These are phyloP conservation scores for Sonneratia caseolaris DNA, from an alignment of 345 rosid genomes.

Conservation along the genomic window DNA sequence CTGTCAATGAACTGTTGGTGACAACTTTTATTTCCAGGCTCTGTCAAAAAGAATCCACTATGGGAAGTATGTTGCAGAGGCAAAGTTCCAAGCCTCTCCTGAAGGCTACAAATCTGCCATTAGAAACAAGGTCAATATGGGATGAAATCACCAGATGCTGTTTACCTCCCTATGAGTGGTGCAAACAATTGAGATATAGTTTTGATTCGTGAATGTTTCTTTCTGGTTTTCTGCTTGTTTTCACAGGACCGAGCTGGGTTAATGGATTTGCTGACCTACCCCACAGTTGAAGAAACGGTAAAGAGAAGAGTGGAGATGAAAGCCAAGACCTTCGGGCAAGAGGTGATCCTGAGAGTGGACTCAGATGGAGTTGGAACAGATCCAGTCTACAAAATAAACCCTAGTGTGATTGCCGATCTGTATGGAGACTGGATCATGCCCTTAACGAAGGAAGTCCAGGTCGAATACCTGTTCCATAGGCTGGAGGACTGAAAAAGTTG, in stretches of 20 bases:
- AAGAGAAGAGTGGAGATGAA: slow-evolving; percentile 34
- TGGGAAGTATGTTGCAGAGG: slow-evolving; percentile 93
- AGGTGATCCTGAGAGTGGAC: slow-evolving; percentile 14
- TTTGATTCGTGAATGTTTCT: background rate
- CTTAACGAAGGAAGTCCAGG: slow-evolving; percentile 41
- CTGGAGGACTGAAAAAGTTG: slow-evolving; percentile 15
- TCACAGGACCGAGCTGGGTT: slow-evolving; percentile 24
- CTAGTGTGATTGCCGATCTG: slow-evolving; percentile 29
- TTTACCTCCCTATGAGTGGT: background rate
- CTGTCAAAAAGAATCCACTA: slow-evolving; percentile 92
- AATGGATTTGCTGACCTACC: slow-evolving; percentile 33
- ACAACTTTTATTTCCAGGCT: slow-evolving; percentile 34
- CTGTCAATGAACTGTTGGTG: background rate
- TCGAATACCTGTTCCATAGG: slow-evolving; percentile 34
- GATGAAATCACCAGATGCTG: background rate
- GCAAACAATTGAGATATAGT: background rate
- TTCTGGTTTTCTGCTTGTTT: background rate
- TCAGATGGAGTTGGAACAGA: slow-evolving; percentile 9
- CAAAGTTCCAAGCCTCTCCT: slow-evolving; percentile 69
- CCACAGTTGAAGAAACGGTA: slow-evolving; percentile 28
- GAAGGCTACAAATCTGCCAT: slow-evolving; percentile 57
- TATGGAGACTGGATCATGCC: slow-evolving; percentile 48
- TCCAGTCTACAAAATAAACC: slow-evolving; percentile 30
- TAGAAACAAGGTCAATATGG: slow-evolving; percentile 45
- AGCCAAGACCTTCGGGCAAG: slow-evolving; percentile 30